These are phyloP conservation scores for Hericium alpestre DNA, from an alignment of 768 basidiomycete genomes.

Conservation along the genomic window DNA sequence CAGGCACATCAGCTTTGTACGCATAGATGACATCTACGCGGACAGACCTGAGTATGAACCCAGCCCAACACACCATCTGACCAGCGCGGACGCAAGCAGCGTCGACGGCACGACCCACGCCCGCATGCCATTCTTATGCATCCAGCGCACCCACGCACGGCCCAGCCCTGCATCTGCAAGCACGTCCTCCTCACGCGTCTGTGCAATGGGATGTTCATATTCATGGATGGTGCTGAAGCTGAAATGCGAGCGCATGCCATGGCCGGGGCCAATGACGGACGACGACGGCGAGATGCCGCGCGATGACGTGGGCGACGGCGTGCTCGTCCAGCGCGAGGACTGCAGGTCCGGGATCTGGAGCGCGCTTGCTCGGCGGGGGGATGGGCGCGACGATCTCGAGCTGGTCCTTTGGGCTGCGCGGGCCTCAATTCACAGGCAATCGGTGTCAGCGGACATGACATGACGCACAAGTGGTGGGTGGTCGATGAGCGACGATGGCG, in stretches of 20 bases:
- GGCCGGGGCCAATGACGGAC: slow-evolving; percentile 25
- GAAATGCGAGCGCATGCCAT: slow-evolving; percentile 10
- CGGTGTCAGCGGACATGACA: background rate
- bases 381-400: slow-evolving; percentile 51
- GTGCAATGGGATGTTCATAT: slow-evolving; percentile 16
- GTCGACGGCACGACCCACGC: slow-evolving; percentile 47
- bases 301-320: slow-evolving; percentile 25
- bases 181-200: slow-evolving; percentile 10
- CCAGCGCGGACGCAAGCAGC: slow-evolving; percentile 40
- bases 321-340: slow-evolving; percentile 15
- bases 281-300: slow-evolving; percentile 37
- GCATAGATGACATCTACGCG: background rate
- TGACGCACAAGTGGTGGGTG: slow-evolving; percentile 4
- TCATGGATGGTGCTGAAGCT: slow-evolving; percentile 38
- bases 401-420: slow-evolving; percentile 13
- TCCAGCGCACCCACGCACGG: slow-evolving; percentile 65
- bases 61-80: slow-evolving; percentile 63
- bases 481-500: slow-evolving; percentile 3
- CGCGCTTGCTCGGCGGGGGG: slow-evolving; percentile 52
- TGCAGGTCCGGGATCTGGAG: slow-evolving; percentile 49
- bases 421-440: background rate
- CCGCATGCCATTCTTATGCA: slow-evolving; percentile 58
- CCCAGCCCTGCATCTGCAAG: slow-evolving; percentile 32
- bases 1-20: background rate
- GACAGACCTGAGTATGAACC: slow-evolving; percentile 75